phyloP scores from a whole-genome alignment of 805 yeast genomes.

The Cyberlindnera mississippiensis region DNA sequence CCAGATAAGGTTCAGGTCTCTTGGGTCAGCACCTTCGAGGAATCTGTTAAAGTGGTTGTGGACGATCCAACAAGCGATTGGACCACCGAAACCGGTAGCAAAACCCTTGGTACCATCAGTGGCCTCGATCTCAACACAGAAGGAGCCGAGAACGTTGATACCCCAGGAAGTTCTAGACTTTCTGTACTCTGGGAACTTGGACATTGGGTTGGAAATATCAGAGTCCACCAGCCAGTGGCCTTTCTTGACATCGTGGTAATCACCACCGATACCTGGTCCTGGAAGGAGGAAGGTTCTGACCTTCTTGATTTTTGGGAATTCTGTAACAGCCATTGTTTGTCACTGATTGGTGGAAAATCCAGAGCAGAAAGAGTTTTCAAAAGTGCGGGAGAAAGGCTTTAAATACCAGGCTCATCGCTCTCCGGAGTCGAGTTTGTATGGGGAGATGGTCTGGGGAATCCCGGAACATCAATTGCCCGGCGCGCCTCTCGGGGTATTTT shows the following conservation, averaged over 20 bases:
- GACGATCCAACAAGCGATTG: slow-evolving; percentile 45
- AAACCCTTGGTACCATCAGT: slow-evolving; percentile 46
- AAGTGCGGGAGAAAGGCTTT: background rate
- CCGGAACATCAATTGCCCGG: background rate
- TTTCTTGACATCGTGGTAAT: slow-evolving; percentile 44
- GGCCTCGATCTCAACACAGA: slow-evolving; percentile 46
- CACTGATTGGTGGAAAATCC: background rate
- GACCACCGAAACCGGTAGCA: slow-evolving; percentile 53
- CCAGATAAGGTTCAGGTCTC: slow-evolving; percentile 43
- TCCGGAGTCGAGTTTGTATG: background rate
- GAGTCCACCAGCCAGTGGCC: slow-evolving; percentile 50
- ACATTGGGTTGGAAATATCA: slow-evolving; percentile 46
- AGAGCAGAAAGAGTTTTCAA: no score
- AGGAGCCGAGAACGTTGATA: slow-evolving; percentile 47
- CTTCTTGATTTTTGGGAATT: slow-evolving; percentile 41
- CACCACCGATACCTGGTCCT: slow-evolving; percentile 48
- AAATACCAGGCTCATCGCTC: background rate
- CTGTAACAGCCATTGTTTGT: slow-evolving; percentile 16
- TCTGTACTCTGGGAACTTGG: slow-evolving; percentile 42
- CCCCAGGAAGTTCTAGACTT: slow-evolving; percentile 46
- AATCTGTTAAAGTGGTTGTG: slow-evolving; percentile 44
- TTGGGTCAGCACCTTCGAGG: slow-evolving; percentile 43
- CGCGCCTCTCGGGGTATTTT: background rate
- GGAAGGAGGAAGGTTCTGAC: slow-evolving; percentile 39
- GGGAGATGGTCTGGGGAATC: background rate